A percentile compares a stretch with the other conserved stretches of the same genome.
These are phyloP conservation scores for Podospora comata DNA, from an alignment of 495 filamentous ascomycete species.

Conservation along the genomic window DNA sequence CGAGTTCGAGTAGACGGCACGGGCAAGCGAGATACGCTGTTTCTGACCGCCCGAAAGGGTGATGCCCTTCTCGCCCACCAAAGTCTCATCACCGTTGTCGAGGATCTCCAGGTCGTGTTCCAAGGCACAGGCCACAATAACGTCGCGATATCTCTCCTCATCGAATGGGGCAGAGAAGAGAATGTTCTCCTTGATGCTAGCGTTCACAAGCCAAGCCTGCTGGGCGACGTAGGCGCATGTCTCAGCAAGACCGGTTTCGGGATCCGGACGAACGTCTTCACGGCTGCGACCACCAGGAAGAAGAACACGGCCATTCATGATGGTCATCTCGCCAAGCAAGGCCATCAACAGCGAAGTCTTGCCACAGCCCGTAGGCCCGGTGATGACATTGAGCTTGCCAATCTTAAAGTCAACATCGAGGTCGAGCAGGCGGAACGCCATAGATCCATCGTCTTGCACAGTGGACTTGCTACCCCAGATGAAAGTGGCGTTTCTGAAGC, in stretches of 20 bases:
- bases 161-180: conserved; percentile 82
- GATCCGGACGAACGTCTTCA: conserved; percentile 76
- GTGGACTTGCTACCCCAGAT: conserved; percentile 78
- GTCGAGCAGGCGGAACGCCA: conserved; percentile 79
- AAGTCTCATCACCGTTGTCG: conserved; percentile 85
- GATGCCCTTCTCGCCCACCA: conserved; percentile 97
- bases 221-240: conserved; percentile 96
- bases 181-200: conserved; percentile 94
- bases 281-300: conserved; percentile 79
- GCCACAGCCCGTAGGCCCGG: conserved; percentile 88
- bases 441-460: conserved; percentile 54
- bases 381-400: conserved; percentile 83
- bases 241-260: conserved; percentile 82
- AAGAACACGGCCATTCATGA: conserved; percentile 74
- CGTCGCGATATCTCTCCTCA: conserved; percentile 78
- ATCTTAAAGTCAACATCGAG: conserved; percentile 72
- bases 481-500: conserved; percentile 78
- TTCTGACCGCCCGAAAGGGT: conserved; percentile 97
- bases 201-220: conserved; percentile 96
- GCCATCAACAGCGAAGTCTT: conserved; percentile 97
- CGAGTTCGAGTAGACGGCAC: conserved; percentile 89
- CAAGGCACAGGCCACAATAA: conserved; percentile 88
- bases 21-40: conserved; percentile 91
- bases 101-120: conserved; percentile 90
- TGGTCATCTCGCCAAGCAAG: conserved; percentile 92